phyloP scores from a whole-genome alignment of 768 basidiomycete species.

The Mycena haematopus region DNA sequence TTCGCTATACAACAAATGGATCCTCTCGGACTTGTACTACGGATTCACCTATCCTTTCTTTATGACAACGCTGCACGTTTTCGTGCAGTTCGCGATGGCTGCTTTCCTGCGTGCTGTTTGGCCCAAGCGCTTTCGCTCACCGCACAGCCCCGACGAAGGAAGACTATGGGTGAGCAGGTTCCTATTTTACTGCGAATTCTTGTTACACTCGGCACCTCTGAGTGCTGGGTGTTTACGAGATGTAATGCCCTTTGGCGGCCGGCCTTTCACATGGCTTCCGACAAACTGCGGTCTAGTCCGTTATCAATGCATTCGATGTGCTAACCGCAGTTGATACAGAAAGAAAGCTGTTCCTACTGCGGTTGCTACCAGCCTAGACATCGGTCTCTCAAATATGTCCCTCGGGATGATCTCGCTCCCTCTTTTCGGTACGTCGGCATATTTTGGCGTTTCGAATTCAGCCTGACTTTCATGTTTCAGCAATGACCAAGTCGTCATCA shows the following conservation, averaged over 20 bases:
- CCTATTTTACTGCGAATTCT: slow-evolving; percentile 12
- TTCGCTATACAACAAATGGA: slow-evolving; percentile 98
- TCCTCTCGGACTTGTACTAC: slow-evolving; percentile 86
- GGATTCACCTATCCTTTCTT: slow-evolving; percentile 94
- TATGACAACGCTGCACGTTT: slow-evolving; percentile 93
- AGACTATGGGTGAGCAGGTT: slow-evolving; percentile 79
- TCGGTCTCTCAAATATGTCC: slow-evolving; percentile 93
- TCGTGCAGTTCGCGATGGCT: slow-evolving; percentile 84
- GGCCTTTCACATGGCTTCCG: slow-evolving; percentile 6
- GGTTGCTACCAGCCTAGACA: slow-evolving; percentile 89
- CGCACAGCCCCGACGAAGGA: slow-evolving; percentile 62
- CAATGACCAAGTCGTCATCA: slow-evolving; percentile 99
- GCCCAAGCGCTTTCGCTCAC: slow-evolving; percentile 72
- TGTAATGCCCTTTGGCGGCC: background rate
- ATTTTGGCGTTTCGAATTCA: slow-evolving; percentile 8
- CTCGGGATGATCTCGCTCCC: slow-evolving; percentile 92
- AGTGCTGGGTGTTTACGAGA: background rate
- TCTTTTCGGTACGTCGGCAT: slow-evolving; percentile 84
- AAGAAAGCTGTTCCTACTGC: slow-evolving; percentile 87
- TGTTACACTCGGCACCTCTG: background rate
- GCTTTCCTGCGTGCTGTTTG: slow-evolving; percentile 67
- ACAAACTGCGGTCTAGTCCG: slow-evolving; percentile 4
- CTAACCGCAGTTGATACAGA: slow-evolving; percentile 46
- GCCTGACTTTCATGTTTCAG: slow-evolving; percentile 49
- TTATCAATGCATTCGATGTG: slow-evolving; percentile 1